Evolutionary conservation across 495 filamentous ascomycete species (phyloP), one percentile per base, ranked within the genome.

Genomic region (Neurospora intermedia): DNA sequence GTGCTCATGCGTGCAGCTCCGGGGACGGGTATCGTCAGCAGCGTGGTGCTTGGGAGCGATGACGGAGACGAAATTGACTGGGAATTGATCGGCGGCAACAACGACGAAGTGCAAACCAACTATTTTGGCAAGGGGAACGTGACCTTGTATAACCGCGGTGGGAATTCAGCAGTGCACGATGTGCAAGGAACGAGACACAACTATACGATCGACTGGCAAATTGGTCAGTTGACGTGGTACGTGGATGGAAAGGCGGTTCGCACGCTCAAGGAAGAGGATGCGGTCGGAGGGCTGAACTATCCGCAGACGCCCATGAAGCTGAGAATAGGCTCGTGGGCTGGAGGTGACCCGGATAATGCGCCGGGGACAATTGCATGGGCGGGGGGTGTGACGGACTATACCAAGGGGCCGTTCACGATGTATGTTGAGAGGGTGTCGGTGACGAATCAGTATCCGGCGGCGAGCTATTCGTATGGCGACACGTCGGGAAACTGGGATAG

Each of bases 41-140:
- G 89, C 75, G 86, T 93, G 70, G 92, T 97, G 66, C 81, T 98
- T 75, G 88, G 94, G 80, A 96, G 93, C 5, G 94, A 95, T 78
- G 90, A 93, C 76, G 87, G 95, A 35, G 95, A 98, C 81, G 94
- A 98, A 83, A 92, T 98, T 74, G 94, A 97, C 81, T 96, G 92
- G 90, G 91, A 93, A 77, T 92, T 89, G 89, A 80, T 92, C 43
- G 91, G 91, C 42, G 84, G 87, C 48, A 85, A 89, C 74, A 85
- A 84, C 71, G 83, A 81, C n/a, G 79, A 89, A 71, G 92, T 93
- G 7, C 92, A 97, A 83, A 90, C 88, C 82, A 96, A 97, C 85
- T 97, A 94, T 85, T 98, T 94, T 81, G 92, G 94, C 78, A 96
- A 97, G 85, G 94, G 94, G 23, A 90, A 94, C 74, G 91, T 90